Percentiles rank a stretch among this genome's conserved stretches.
Evolutionary conservation across 192 early-diverging fungal species (phyloP).

Genomic region (Backusella parvicylindrica): DNA sequence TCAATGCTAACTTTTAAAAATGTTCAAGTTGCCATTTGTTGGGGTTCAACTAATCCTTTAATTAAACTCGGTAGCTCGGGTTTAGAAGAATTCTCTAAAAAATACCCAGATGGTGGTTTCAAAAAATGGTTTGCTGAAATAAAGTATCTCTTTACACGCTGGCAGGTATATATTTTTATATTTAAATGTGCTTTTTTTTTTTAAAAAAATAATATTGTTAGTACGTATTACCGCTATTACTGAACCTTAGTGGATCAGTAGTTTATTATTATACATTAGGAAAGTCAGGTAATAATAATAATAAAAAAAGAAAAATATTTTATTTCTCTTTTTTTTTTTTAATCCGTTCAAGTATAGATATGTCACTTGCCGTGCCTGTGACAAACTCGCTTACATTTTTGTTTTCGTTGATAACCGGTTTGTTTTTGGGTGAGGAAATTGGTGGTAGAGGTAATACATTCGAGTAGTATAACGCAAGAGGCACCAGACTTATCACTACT

Average conservation of each 20-base stretch:
- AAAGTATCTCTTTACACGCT: constrained; percentile 76
- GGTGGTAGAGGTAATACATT: constrained; percentile 54
- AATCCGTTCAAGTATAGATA: constrained; percentile 45
- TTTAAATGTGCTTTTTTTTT: not conserved
- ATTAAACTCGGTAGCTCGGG: constrained; percentile 85
- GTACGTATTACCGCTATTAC: constrained; percentile 80
- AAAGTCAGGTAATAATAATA: constrained; percentile 57
- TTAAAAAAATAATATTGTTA: constrained; percentile 13
- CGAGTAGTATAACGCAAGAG: not conserved
- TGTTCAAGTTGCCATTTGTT: constrained; percentile 72
- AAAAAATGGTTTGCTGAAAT: constrained; percentile 69
- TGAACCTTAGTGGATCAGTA: constrained; percentile 90
- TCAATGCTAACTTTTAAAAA: not conserved
- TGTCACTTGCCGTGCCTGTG: constrained; percentile 90
- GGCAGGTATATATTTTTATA: constrained; percentile 56
- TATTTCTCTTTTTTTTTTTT: not conserved
- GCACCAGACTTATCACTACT: not conserved
- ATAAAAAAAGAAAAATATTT: not conserved
- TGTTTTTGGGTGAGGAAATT: constrained; percentile 73
- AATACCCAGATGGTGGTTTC: constrained; percentile 34
- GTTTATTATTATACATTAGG: constrained; percentile 94
- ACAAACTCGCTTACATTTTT: constrained; percentile 89
- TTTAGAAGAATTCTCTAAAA: constrained; percentile 59
- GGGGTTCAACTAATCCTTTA: constrained; percentile 97
- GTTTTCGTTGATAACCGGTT: constrained; percentile 78